Percentiles rank a stretch among this genome's conserved stretches.
Evolutionary conservation across 805 yeast genomes (phyloP).

Genomic region (Candida piceae): DNA sequence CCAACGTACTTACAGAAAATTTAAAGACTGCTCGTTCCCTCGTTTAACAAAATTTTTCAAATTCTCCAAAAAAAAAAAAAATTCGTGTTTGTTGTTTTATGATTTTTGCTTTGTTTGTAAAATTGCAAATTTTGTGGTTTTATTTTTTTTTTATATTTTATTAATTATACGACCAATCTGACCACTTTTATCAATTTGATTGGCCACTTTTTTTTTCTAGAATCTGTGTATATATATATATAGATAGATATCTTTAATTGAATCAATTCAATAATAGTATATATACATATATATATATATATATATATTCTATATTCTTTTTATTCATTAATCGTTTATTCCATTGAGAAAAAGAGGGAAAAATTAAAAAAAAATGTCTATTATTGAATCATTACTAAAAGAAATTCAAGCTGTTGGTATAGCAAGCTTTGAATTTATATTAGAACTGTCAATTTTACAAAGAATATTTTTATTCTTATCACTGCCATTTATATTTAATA

Average conservation of each 20-base stretch:
- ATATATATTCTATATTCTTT: too few species aligned
- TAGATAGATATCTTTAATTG: not conserved
- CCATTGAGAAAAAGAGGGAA: not conserved
- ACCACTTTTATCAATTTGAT: constrained; percentile 2
- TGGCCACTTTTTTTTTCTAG: not conserved
- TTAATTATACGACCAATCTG: not conserved
- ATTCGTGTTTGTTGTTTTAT: too few species aligned
- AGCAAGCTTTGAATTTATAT: constrained; percentile 8
- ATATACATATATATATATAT: too few species aligned
- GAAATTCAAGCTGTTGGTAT: constrained; percentile 12
- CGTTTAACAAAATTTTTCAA: too few species aligned
- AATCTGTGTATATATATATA: not conserved
- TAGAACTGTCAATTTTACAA: constrained; percentile 21
- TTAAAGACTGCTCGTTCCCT: too few species aligned
- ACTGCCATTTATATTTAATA: constrained; percentile 60
- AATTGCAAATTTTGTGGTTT: too few species aligned
- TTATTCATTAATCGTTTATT: too few species aligned
- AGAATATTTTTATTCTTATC: constrained; percentile 31
- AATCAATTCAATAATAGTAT: too few species aligned
- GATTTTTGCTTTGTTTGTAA: too few species aligned
- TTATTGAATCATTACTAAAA: constrained; percentile 18
- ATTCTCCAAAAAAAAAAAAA: too few species aligned
- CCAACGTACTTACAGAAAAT: too few species aligned
- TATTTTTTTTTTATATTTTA: too few species aligned
- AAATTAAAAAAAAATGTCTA: constrained; percentile 22